Conservation (phyloP, 805 yeast species). For the Clavispora phyllophila region DNA sequence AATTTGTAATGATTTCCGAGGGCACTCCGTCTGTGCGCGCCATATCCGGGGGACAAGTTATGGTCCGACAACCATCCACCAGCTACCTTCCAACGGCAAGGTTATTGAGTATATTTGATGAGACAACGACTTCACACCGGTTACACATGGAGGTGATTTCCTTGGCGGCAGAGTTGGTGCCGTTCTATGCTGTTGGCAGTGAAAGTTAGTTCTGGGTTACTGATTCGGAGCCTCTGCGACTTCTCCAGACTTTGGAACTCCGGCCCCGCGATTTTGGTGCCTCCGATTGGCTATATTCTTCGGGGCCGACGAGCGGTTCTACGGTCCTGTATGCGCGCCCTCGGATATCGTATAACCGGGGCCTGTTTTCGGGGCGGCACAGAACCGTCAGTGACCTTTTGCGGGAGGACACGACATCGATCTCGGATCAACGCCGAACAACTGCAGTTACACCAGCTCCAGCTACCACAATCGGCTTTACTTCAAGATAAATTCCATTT, state of each 20-base stretch:
- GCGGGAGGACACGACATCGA: background rate
- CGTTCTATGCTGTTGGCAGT: too few relatives aligned
- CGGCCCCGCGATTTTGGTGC: constrained; percentile 16
- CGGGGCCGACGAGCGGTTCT: constrained; percentile 20
- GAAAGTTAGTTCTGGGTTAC: too few relatives aligned
- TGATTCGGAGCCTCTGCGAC: background rate
- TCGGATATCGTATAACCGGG: background rate
- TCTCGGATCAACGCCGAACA: too few relatives aligned
- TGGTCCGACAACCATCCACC: background rate
- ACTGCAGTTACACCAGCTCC: too few relatives aligned
- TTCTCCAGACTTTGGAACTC: constrained; percentile 22
- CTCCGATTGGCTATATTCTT: constrained; percentile 15
- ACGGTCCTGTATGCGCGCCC: background rate
- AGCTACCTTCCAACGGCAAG: background rate
- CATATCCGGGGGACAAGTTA: background rate
- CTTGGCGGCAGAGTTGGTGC: too few relatives aligned
- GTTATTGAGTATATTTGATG: too few relatives aligned
- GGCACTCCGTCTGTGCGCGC: constrained; percentile 3
- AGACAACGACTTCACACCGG: too few relatives aligned
- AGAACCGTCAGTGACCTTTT: background rate
- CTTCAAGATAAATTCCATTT: too few relatives aligned
- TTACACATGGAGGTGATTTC: too few relatives aligned
- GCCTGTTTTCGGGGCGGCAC: background rate
- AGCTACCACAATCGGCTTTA: too few relatives aligned
- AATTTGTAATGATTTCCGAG: constrained; percentile 20